Evolutionary conservation across 495 filamentous ascomycete genomes (phyloP), one percentile per base, ranked within the genome.

Genomic region (Aspergillus panamensis): DNA sequence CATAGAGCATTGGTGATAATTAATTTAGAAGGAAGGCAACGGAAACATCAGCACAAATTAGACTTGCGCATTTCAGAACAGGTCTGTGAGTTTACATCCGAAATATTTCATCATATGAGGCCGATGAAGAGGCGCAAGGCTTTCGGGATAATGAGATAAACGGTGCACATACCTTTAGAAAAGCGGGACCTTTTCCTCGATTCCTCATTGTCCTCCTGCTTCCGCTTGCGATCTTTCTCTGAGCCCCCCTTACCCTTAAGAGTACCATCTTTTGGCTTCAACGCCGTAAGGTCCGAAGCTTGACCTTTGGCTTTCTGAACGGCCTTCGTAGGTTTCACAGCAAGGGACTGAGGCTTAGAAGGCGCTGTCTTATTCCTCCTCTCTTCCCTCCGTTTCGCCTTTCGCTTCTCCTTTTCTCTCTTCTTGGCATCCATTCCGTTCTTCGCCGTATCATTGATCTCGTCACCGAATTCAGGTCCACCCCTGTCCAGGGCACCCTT

Each of bases 401-500:
- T 13, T 62, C 53, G 6, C 44, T 37, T 33, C 10, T 14, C 13
- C 12, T 10, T 48, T 25, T 42, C 39, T 9, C 48, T 35, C 25
- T 39, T 39, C 35, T 10, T 13, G 3, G 6, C 3, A 13, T 39
- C 14, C 35, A 13, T 6, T 12, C 14, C 14, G 35, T 10, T 39
- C 14, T 39, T 39, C 10, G 48, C 12, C 1, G 29, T 30, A 52
- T 59, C 58, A 53, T 70, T 58, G 19, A 67, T 53, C 44, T 71
- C 65, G 16, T 68, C 56, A 5, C 68, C 70, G 39, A 69, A 71
- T 6, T 52, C 25, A 4, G 55, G 54, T 0, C 56, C 62, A 2
- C 57, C 61, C 40, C 39, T 6, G 16, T 20, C 31, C n/a, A 19
- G 47, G 43, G 19, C 21, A 0, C 6, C 8, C 32, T 53, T 51